phyloP scores from a whole-genome alignment of 202 grass and related monocot genomes.

The Sporobolus alterniflorus region DNA sequence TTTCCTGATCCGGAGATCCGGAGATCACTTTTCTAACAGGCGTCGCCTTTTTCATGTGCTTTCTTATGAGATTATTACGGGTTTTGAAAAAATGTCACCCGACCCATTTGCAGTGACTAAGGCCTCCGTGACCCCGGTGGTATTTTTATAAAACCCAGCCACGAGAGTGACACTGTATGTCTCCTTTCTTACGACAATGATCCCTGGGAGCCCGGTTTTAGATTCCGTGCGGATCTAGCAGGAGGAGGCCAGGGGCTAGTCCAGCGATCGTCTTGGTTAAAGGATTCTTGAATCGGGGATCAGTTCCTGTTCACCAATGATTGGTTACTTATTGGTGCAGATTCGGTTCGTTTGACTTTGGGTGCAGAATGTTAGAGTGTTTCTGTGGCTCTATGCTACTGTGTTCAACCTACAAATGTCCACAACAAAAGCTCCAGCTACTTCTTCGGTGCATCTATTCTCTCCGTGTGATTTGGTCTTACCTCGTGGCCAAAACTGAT shows the following conservation, averaged over 20 bases:
- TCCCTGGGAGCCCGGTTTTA: conserved; percentile 28
- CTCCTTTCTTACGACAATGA: background rate
- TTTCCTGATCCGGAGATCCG: too few species aligned
- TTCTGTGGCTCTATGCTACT: background rate
- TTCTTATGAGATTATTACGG: too few species aligned
- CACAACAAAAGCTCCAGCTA: too few species aligned
- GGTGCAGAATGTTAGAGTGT: background rate
- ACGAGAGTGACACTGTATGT: too few species aligned
- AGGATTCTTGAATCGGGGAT: background rate
- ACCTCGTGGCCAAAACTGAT: background rate
- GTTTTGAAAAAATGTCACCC: too few species aligned
- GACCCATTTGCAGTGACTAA: too few species aligned
- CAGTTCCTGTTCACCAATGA: background rate
- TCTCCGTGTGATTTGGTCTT: background rate
- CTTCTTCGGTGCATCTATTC: background rate
- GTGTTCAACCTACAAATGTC: background rate
- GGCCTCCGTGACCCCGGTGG: too few species aligned
- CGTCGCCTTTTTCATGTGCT: conserved; percentile 24
- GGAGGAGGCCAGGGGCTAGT: too few species aligned
- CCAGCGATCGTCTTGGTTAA: background rate
- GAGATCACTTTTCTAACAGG: too few species aligned
- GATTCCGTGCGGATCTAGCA: conserved; percentile 44
- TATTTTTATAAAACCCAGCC: too few species aligned
- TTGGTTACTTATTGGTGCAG: too few species aligned
- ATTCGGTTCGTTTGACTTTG: background rate